phyloP scores from a whole-genome alignment of 1,284 basidiomycete species.

The Ganoderma sinense region DNA sequence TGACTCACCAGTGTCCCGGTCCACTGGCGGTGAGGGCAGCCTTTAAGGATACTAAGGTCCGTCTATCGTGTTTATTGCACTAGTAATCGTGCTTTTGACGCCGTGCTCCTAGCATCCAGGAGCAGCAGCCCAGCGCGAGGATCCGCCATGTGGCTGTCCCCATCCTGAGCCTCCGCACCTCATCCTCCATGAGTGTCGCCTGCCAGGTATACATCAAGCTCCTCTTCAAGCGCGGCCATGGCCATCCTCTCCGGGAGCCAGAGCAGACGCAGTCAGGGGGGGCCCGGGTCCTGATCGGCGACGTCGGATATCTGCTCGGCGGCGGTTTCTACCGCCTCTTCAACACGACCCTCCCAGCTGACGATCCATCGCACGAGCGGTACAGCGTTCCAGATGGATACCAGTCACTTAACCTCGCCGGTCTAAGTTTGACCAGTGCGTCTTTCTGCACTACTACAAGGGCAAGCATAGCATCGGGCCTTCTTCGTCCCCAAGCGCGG shows the following conservation, averaged over 20 bases:
- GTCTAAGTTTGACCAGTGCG: conserved; percentile 14
- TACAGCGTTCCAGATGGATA: conserved; percentile 30
- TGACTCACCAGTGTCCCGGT: too few species aligned
- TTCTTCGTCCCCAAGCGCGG: conserved; percentile 7
- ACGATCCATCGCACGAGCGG: conserved; percentile 32
- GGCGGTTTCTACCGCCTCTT: conserved; percentile 42
- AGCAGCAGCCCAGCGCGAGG: neutral
- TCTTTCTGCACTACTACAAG: conserved; percentile 17
- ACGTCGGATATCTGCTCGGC: conserved; percentile 38
- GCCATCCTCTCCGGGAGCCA: conserved; percentile 34
- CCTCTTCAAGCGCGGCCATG: conserved; percentile 27
- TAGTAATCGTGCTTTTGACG: neutral
- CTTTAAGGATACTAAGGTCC: neutral
- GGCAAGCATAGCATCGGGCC: conserved; percentile 12
- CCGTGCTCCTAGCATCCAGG: neutral
- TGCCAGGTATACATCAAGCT: conserved; percentile 28
- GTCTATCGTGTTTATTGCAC: neutral
- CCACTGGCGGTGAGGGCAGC: neutral
- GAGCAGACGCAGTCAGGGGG: conserved; percentile 28
- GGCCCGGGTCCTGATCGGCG: conserved; percentile 37
- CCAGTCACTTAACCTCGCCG: conserved; percentile 14
- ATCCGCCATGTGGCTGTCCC: neutral
- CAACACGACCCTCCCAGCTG: conserved; percentile 34
- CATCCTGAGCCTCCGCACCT: neutral
- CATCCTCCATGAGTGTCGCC: conserved; percentile 6